phyloP scores from a whole-genome alignment of 768 basidiomycete genomes.

The Auricularia cornea region DNA sequence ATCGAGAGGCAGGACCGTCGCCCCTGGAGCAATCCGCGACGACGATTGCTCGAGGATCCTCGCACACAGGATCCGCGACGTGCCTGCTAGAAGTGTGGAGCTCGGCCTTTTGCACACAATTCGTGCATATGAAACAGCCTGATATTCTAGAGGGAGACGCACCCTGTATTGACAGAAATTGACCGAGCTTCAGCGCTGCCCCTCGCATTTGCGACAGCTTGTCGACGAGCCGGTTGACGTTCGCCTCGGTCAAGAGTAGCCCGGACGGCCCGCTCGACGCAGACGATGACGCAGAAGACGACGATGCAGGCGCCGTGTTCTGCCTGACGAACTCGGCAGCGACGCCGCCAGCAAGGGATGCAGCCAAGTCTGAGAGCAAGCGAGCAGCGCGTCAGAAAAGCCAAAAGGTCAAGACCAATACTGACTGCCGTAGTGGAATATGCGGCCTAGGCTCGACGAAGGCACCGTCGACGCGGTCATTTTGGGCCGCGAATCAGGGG shows the following conservation, averaged over 20 bases:
- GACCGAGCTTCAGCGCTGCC: slow-evolving; percentile 92
- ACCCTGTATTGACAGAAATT: slow-evolving; percentile 97
- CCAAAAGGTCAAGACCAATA: background rate
- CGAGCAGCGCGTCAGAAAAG: background rate
- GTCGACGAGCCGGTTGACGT: slow-evolving; percentile 79
- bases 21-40: no score
- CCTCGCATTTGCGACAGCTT: slow-evolving; percentile 95
- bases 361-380: slow-evolving; percentile 63
- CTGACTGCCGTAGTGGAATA: slow-evolving; percentile 92
- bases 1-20: no score
- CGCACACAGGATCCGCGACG: no score
- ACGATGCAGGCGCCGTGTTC: slow-evolving; percentile 53
- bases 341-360: slow-evolving; percentile 81
- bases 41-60: no score
- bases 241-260: slow-evolving; percentile 84
- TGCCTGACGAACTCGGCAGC: slow-evolving; percentile 57
- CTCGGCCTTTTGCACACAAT: no score
- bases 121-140: no score
- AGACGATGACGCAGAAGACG: slow-evolving; percentile 27
- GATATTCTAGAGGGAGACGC: no score
- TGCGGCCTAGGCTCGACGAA: slow-evolving; percentile 75
- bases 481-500: background rate
- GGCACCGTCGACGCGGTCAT: slow-evolving; percentile 72
- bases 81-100: no score
- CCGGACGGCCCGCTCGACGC: slow-evolving; percentile 30